Percentiles rank a stretch among this genome's conserved stretches.
These are phyloP conservation scores for slime mould (Dictyostelium discoideum) DNA, from an alignment of 78 protist genomes.

Conservation along the genomic window dicty_2.7 NC_007089.4:2617501-2618000, in stretches of 20 bases:
- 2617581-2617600: not conserved
- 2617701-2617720: not conserved
- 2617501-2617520: not conserved
- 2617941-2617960: not conserved
- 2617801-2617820: not conserved
- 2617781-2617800: not conserved
- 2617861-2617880: not conserved
- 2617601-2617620: not conserved
- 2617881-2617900: not conserved
- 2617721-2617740: not conserved
- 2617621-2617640: not conserved
- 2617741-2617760: not conserved
- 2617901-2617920: not conserved
- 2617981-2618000: not conserved
- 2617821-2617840: not conserved
- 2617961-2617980: conserved; percentile 11
- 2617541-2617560: not conserved
- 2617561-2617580: not conserved
- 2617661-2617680: conserved; percentile 50
- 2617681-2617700: conserved; percentile 2
- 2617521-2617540: conserved; percentile 5
- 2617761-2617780: not conserved
- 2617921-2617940: conserved; percentile 13
- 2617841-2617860: not conserved
- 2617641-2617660: not conserved